Base-by-base conservation (phyloP, 1,139 yeast species). In the Geotrichum aggregatum region DNA sequence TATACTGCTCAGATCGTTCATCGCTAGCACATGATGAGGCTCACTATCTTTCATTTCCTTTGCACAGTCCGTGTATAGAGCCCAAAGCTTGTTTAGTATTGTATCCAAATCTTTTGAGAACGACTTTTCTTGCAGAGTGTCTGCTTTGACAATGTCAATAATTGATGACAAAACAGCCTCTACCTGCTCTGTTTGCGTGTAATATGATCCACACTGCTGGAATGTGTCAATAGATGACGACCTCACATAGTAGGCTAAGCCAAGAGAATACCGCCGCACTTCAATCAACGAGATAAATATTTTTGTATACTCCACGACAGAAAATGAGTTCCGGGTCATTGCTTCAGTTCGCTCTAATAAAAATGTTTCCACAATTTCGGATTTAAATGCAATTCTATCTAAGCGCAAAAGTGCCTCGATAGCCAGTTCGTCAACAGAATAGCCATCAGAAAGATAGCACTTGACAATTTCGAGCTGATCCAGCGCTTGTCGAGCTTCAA, bases 401-500 rank as follows among this genome's bases (percentile, higher is more conserved):
- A 57, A 43, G 22, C 55, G 36, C 42, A 63, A 43, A 18, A 57
- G 44, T 1, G 57, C 54, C 8, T 60, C 57, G 18, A 64, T 58
- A 1, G 64, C 50, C 10, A 46, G 43, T 35, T 60, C 63, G 40
- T 64, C 64, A 1, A 35, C 45, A 5, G 50, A 28, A 35, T 61
- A 63, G 7, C 60, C 63, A 3, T 56, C 58, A 14, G 63, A 60
- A 11, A 64, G 50, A 47, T 64, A 54, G 34, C 55, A 47, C 44
- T 50, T 50, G 14, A 60, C 47, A 28, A 69, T 66, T 13, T 61
- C 60, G 31, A 69, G 58, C 28, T 67, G 66, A 19, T 61, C 61
- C 3, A 60, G 19, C 2, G 70, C 64, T 40, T 63, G 66, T 43
- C 59, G 58, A 0, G 64, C 61, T 19, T 64, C 63, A 24, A 64